Conservation (phyloP, 495 filamentous ascomycete genomes). For the Halenospora varia region DNA sequence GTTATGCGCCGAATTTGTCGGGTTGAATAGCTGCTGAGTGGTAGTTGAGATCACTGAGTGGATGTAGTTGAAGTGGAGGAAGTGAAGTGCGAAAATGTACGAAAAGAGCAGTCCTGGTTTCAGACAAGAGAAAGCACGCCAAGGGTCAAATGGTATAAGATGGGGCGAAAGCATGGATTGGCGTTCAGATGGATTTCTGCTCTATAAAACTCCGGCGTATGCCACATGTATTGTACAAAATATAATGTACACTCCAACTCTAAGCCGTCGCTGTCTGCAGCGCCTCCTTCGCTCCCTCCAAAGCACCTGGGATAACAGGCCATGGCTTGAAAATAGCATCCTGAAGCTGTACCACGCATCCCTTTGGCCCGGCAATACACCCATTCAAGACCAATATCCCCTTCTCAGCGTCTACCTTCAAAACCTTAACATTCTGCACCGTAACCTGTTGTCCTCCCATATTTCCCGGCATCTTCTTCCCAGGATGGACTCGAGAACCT, state of each 20-base stretch:
- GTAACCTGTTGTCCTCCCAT: conserved; percentile 90
- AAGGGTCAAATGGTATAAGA: no score
- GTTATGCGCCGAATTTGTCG: conserved; percentile 25
- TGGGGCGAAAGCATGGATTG: conserved; percentile 15
- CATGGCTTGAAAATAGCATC: conserved; percentile 91
- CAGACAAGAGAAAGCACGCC: no score
- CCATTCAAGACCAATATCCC: conserved; percentile 88
- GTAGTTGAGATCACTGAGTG: not conserved
- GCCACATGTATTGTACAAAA: conserved; percentile 28
- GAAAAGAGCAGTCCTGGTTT: no score
- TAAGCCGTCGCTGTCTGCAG: conserved; percentile 18
- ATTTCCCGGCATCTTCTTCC: conserved; percentile 95
- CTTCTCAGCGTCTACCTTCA: conserved; percentile 79
- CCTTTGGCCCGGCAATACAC: conserved; percentile 78
- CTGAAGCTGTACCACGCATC: conserved; percentile 75
- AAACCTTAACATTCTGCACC: conserved; percentile 81
- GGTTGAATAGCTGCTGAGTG: not conserved
- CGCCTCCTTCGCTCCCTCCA: conserved; percentile 15
- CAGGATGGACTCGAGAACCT: conserved; percentile 86
- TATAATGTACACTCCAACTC: conserved; percentile 23
- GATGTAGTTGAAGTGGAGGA: no score
- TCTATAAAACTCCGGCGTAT: conserved; percentile 24
- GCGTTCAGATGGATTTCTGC: conserved; percentile 15
- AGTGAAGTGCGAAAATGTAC: no score
- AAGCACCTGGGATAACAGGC: conserved; percentile 44